Evolutionary conservation across 805 yeast genomes (phyloP).

Genomic region (Sporopachydermia lactativora): DNA sequence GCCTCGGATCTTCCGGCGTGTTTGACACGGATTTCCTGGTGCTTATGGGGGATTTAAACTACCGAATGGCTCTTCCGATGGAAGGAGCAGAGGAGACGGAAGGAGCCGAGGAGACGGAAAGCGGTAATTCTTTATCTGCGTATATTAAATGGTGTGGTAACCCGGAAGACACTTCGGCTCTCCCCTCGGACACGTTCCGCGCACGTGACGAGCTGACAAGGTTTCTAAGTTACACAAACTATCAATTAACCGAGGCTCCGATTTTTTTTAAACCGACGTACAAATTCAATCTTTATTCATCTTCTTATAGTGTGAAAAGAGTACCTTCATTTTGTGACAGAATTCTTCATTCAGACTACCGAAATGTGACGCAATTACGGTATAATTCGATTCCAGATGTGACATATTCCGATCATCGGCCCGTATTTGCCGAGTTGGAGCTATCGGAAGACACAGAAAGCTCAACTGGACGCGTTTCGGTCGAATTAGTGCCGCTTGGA

Average conservation of each 20-base stretch:
- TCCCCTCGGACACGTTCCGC: slow-evolving; percentile 14
- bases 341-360: slow-evolving; percentile 41
- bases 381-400: slow-evolving; percentile 38
- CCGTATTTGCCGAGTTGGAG: slow-evolving; percentile 43
- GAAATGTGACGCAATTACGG: slow-evolving; percentile 13
- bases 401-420: slow-evolving; percentile 63
- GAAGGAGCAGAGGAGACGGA: slow-evolving; percentile 9
- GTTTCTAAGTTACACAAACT: slow-evolving; percentile 20
- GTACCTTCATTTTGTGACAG: slow-evolving; percentile 89
- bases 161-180: slow-evolving; percentile 14
- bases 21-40: slow-evolving; percentile 48
- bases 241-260: slow-evolving; percentile 53
- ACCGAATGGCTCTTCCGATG: slow-evolving; percentile 33
- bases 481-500: not conserved
- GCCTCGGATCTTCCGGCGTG: slow-evolving; percentile 39
- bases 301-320: slow-evolving; percentile 42
- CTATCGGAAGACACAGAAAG: slow-evolving; percentile 24
- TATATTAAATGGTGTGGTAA: slow-evolving; percentile 2
- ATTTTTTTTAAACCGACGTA: slow-evolving; percentile 69
- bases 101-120: slow-evolving; percentile 2
- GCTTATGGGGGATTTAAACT: slow-evolving; percentile 78
- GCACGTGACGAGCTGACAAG: slow-evolving; percentile 34
- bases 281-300: slow-evolving; percentile 33
- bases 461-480: not conserved
- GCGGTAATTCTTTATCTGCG: slow-evolving; percentile 5